Evolutionary conservation across 805 yeast genomes (phyloP).

Genomic region (Kuraishia cidri): DNA sequence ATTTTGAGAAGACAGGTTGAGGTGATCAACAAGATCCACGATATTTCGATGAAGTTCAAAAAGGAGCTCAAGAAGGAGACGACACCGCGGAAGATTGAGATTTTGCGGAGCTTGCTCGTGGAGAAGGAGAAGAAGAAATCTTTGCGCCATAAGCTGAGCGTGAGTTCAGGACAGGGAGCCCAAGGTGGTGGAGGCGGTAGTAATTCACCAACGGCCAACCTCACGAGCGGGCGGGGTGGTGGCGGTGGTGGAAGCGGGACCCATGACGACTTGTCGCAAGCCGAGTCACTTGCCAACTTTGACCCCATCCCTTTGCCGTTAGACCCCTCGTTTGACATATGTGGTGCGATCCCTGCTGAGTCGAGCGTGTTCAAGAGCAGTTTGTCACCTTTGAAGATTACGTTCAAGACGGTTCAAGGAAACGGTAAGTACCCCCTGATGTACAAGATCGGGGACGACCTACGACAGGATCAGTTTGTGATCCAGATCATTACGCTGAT

Average conservation of each 20-base stretch:
- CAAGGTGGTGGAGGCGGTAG: background rate
- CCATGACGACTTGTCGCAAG: background rate
- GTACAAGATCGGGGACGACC: conserved; percentile 94
- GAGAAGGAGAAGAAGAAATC: conserved; percentile 35
- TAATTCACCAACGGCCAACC: too few species aligned
- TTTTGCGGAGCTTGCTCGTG: conserved; percentile 45
- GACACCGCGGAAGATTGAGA: conserved; percentile 67
- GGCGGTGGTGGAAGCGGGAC: background rate
- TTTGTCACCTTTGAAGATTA: conserved; percentile 77
- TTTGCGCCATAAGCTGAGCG: background rate
- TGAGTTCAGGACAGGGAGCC: background rate
- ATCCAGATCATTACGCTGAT: conserved; percentile 85
- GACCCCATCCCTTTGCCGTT: conserved; percentile 65
- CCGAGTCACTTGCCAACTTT: conserved; percentile 23
- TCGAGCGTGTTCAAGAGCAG: conserved; percentile 88
- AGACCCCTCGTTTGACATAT: conserved; percentile 68
- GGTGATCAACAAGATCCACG: conserved; percentile 57
- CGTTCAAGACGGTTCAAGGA: conserved; percentile 30
- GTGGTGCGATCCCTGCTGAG: conserved; percentile 73
- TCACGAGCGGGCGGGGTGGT: background rate
- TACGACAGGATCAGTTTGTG: conserved; percentile 95
- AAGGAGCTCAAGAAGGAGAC: conserved; percentile 54
- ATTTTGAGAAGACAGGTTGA: conserved; percentile 44
- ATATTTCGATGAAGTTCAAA: conserved; percentile 57
- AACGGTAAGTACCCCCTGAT: conserved; percentile 63